Evolutionary conservation across 306 rosid species (phyloP), one percentile per base, ranked within the genome.

Genomic region (Cicer chorassanicum): DNA sequence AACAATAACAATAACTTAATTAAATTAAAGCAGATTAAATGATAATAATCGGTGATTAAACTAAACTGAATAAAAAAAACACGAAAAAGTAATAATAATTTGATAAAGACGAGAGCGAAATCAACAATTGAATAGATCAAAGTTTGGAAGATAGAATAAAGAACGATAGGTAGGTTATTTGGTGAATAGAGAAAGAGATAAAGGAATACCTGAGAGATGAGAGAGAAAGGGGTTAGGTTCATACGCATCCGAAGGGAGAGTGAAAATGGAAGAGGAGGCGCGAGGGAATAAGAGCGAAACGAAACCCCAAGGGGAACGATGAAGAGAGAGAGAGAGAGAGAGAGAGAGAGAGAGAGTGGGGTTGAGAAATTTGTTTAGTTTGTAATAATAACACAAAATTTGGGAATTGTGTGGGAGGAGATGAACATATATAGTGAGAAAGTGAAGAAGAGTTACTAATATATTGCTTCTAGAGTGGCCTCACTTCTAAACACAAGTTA

Each of bases 191-290:
- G 3, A 46, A 63, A 63, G 3, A 11, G 72, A 9, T 34, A 40
- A 38, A 1, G 19, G 36, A 10, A 21, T 81, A 91, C 97, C 98
- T 80, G 89, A 84, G 85, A 81, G 90, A 87, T 89, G 82, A 85
- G 91, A 83, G 81, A 65, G 77, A 75, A 67, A 68, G 80, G 55
- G 67, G 80, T 70, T 18, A 84, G 84, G 82, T 53, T 83, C 81
- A 63, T 39, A 89, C 84, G 82, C 97, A 91, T 93, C 92, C 96
- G 93, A 81, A 51, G 86, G 40, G 48, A 16, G 70, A 18, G 55
- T 15, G 57, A 44, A 74, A 41, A 61, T 15, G 14, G 76, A 67
- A 77, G 4, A 39, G 50, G 8, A 48, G 36, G 70, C 13, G 64
- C 41, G 24, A 63, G 46, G 21, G 71, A 59, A 29, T 29, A 53